Percentiles rank a stretch among this genome's conserved stretches.
phyloP scores from a whole-genome alignment of 176 grass and related monocot species.

The Juncus inflexus region DNA sequence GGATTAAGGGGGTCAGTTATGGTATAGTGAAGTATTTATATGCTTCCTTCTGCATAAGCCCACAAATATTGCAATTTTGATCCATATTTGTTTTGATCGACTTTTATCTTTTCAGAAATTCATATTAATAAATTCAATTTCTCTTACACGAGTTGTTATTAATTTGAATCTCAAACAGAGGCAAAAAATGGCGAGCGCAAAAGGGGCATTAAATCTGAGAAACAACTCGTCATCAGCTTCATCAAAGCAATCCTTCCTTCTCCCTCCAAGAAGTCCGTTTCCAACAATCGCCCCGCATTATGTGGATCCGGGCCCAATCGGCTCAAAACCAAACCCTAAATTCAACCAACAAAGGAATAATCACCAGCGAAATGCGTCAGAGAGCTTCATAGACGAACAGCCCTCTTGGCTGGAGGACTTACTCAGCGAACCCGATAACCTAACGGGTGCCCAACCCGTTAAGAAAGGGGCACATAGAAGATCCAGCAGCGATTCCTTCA shows the following conservation, averaged over 20 bases:
- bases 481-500: constrained; percentile 85
- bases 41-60: too few species aligned
- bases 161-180: constrained; percentile 12
- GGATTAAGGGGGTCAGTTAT: too few species aligned
- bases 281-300: constrained; percentile 35
- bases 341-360: constrained; percentile 33
- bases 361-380: constrained; percentile 79
- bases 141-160: neutral
- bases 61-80: too few species aligned
- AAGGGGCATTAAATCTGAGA: constrained; percentile 22
- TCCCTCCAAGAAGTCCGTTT: constrained; percentile 85
- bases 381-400: constrained; percentile 92
- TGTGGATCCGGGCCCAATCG: constrained; percentile 50
- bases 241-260: constrained; percentile 38
- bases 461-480: constrained; percentile 59
- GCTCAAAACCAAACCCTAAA: constrained; percentile 42
- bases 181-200: constrained; percentile 26
- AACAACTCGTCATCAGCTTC: constrained; percentile 25
- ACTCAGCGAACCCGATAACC: constrained; percentile 68
- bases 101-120: neutral
- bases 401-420: constrained; percentile 92
- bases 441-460: constrained; percentile 18
- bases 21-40: too few species aligned
- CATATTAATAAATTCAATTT: neutral
- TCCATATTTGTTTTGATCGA: too few species aligned